phyloP scores from a whole-genome alignment of 2,329 filamentous ascomycete species.

The Colletotrichum horii region DNA sequence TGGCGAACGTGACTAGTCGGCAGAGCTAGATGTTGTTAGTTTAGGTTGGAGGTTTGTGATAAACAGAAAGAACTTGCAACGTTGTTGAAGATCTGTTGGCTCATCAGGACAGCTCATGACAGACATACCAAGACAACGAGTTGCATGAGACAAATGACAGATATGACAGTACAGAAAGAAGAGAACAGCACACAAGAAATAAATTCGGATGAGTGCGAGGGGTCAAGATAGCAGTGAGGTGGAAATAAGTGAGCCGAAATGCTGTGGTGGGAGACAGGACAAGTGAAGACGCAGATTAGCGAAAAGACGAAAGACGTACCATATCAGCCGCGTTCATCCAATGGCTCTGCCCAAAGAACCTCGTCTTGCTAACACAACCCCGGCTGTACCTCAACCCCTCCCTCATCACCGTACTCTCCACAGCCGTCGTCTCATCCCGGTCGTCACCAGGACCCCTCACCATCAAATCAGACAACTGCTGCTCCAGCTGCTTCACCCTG shows the following conservation, averaged over 20 bases:
- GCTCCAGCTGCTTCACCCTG: slow-evolving; percentile 47
- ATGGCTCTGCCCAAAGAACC: slow-evolving; percentile 55
- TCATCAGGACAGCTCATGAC: neutral
- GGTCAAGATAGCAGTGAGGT: neutral
- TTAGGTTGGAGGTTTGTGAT: neutral
- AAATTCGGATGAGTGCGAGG: too few species aligned
- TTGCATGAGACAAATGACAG: too few species aligned
- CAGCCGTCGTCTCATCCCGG: neutral
- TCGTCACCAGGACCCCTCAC: neutral
- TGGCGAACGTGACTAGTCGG: slow-evolving; percentile 24
- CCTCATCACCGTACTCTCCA: neutral
- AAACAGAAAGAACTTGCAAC: neutral
- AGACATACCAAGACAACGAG: too few species aligned
- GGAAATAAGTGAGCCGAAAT: neutral
- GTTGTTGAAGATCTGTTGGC: neutral
- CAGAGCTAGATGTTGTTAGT: slow-evolving; percentile 25
- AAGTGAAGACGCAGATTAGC: neutral
- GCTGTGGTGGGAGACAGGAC: neutral
- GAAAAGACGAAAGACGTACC: slow-evolving; percentile 31
- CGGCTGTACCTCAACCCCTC: slow-evolving; percentile 16
- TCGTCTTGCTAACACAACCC: slow-evolving; percentile 46
- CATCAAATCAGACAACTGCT: slow-evolving; percentile 34
- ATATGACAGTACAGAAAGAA: too few species aligned
- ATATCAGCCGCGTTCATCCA: slow-evolving; percentile 51
- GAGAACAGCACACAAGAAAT: too few species aligned